Evolutionary conservation across 2,329 filamentous ascomycete genomes (phyloP), one percentile per base, ranked within the genome.

Genomic region (Myriosclerotinia curreyana): DNA sequence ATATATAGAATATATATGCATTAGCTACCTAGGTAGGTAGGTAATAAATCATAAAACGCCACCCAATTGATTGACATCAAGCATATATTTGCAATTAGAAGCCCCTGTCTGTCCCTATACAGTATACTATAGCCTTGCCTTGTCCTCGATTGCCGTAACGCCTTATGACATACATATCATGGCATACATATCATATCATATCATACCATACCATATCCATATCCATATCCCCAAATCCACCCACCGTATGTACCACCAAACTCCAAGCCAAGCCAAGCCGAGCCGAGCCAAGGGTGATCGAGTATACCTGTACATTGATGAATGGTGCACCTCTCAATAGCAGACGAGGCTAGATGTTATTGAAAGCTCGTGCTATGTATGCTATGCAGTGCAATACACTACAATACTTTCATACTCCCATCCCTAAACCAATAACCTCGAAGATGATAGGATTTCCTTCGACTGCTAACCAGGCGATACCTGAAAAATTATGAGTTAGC

Each of bases 381-480:
- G 4, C 53, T n/a, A n/a, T 25, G 38, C 4, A 5, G 44, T 44
- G 14, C 28, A 31, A 31, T 31, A 31, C 38, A 5, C 44, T 44
- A 12, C 28, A 31, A 31, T 31, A 31, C 38, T 11, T 40, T 62
- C 62, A 64, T 65, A 56, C 46, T 20, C 71, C 71, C 72, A 75
- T 75, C 9, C 77, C 77, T 31, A 79, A 68, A 40, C 78, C 78
- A 58, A 79, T 75, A 50, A 78, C 63, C 60, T 79, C 77, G 65
- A 78, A 78, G 28, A 79, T 72, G 52, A 79, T 73, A n/a, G 77
- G 78, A 36, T 78, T 76, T 25, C 75, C 69, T 68, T 79, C 78
- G 28, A 79, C 84, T 2, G 91, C 90, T 66, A 96, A 79, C 86
- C 88, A 92, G 60, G 83, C 92, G 75, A 96, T 96, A 53, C 91